These are phyloP conservation scores for Lindgomyces ingoldianus DNA, from an alignment of 495 filamentous ascomycete species.

Conservation along the genomic window DNA sequence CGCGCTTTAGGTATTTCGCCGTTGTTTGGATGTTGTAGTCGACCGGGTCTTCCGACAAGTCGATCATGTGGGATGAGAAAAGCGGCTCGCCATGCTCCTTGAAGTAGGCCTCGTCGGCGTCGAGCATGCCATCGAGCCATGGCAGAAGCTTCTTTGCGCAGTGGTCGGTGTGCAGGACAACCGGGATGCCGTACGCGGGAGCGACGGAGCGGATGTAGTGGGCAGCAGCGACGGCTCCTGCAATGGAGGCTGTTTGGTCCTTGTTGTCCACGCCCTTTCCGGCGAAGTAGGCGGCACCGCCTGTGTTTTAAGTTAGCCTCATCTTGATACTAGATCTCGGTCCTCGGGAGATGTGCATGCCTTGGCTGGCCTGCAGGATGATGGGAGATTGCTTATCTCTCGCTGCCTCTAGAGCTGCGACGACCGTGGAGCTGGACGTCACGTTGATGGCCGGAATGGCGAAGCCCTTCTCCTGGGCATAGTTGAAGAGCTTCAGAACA, in stretches of 20 bases:
- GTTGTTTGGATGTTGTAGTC: slow-evolving; percentile 90
- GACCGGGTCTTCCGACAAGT: slow-evolving; percentile 84
- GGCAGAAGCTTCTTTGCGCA: slow-evolving; percentile 51
- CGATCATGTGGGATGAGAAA: slow-evolving; percentile 97
- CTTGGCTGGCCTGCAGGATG: slow-evolving; percentile 89
- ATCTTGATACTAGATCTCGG: neutral
- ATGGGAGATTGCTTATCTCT: slow-evolving; percentile 55
- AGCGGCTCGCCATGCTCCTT: slow-evolving; percentile 86
- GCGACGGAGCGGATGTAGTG: slow-evolving; percentile 92
- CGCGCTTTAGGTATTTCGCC: slow-evolving; percentile 77
- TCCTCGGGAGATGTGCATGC: neutral
- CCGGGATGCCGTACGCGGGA: slow-evolving; percentile 84
- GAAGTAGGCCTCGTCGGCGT: slow-evolving; percentile 89
- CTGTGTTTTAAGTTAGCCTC: neutral
- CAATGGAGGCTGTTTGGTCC: slow-evolving; percentile 84
- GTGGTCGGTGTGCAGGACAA: slow-evolving; percentile 70
- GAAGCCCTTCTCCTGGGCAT: slow-evolving; percentile 79
- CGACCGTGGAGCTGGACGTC: slow-evolving; percentile 86
- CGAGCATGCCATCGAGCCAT: slow-evolving; percentile 77
- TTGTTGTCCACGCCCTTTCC: slow-evolving; percentile 72
- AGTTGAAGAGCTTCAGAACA: slow-evolving; percentile 77
- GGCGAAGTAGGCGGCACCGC: slow-evolving; percentile 91
- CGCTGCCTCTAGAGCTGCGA: slow-evolving; percentile 78
- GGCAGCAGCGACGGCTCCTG: slow-evolving; percentile 82
- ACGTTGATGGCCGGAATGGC: slow-evolving; percentile 93